A percentile compares a stretch with the other conserved stretches of the same genome.
phyloP scores from a whole-genome alignment of 352 stramenopile genomes.

The Globisporangium polare region DNA sequence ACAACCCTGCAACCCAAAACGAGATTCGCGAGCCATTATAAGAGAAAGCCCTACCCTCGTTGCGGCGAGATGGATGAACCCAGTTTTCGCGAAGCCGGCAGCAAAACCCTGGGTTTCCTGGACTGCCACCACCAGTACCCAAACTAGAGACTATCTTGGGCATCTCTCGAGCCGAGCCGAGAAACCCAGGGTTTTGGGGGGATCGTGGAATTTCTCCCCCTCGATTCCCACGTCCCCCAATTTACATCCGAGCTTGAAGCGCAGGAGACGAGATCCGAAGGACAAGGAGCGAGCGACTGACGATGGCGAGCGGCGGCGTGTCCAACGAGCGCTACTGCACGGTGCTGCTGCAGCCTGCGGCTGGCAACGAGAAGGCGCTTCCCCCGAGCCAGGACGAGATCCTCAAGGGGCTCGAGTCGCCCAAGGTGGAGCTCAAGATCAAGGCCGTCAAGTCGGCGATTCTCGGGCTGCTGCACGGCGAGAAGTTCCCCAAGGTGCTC shows the following conservation, averaged over 20 bases:
- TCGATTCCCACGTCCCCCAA: not conserved
- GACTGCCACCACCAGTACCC: too few relatives aligned
- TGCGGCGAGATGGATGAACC: too few relatives aligned
- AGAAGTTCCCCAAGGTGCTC: constrained; percentile 97
- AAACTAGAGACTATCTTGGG: too few relatives aligned
- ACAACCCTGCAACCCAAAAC: too few relatives aligned
- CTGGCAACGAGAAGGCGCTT: constrained; percentile 51
- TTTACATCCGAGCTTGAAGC: constrained; percentile 14
- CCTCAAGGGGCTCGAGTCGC: constrained; percentile 95
- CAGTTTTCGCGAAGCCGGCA: too few relatives aligned
- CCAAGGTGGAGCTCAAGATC: constrained; percentile 95
- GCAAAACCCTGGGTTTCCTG: too few relatives aligned
- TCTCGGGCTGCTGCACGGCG: constrained; percentile 96
- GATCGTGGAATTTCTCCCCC: not conserved
- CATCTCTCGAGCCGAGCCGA: too few relatives aligned
- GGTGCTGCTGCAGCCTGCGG: constrained; percentile 64
- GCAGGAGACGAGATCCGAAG: constrained; percentile 1
- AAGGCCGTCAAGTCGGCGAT: constrained; percentile 98
- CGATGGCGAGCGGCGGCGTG: constrained; percentile 41
- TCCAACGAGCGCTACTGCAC: constrained; percentile 88
- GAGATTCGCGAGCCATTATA: too few relatives aligned
- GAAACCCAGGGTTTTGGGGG: too few relatives aligned
- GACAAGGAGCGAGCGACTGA: not conserved
- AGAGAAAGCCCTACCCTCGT: too few relatives aligned
- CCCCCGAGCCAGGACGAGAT: constrained; percentile 94